phyloP scores from a whole-genome alignment of 306 rosid genomes.

The Cicer yamashitae region DNA sequence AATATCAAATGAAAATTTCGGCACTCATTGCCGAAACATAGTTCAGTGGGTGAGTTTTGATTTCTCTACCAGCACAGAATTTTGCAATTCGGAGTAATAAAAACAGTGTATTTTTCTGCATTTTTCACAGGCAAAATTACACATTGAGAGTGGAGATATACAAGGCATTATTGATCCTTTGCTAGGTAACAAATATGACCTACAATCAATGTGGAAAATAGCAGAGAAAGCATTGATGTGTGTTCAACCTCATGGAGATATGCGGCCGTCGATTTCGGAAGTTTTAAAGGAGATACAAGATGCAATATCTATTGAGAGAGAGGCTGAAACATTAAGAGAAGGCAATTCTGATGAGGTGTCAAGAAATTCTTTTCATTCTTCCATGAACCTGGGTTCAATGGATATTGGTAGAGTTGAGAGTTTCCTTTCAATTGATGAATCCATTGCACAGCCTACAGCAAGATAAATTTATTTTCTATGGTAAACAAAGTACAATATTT shows the following conservation, averaged over 20 bases:
- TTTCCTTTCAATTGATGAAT: constrained; percentile 76
- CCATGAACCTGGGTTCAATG: constrained; percentile 66
- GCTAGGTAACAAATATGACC: constrained; percentile 65
- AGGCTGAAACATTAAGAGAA: constrained; percentile 55
- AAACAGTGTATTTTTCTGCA: constrained; percentile 1
- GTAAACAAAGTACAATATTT: constrained; percentile 16
- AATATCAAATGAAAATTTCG: constrained; percentile 89
- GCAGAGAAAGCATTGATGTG: constrained; percentile 99
- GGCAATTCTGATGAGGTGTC: constrained; percentile 76
- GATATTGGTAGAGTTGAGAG: constrained; percentile 73
- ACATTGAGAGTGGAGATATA: constrained; percentile 94
- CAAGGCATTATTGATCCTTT: constrained; percentile 91
- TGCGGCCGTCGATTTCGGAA: constrained; percentile 93
- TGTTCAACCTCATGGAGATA: constrained; percentile 83
- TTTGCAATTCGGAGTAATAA: constrained; percentile 1
- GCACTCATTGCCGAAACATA: constrained; percentile 88
- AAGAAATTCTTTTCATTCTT: constrained; percentile 72
- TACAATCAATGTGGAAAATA: constrained; percentile 98
- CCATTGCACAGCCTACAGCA: constrained; percentile 76
- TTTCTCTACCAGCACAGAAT: constrained; percentile 30
- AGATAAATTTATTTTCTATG: constrained; percentile 49
- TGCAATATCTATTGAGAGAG: constrained; percentile 80
- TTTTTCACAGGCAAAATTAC: constrained; percentile 73
- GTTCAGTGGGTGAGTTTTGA: constrained; percentile 91
- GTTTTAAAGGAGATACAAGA: constrained; percentile 98